A percentile compares a stretch with the other conserved stretches of the same genome.
Conservation (phyloP, 2,329 filamentous ascomycete species). For the Boeremia lycopersici region DNA sequence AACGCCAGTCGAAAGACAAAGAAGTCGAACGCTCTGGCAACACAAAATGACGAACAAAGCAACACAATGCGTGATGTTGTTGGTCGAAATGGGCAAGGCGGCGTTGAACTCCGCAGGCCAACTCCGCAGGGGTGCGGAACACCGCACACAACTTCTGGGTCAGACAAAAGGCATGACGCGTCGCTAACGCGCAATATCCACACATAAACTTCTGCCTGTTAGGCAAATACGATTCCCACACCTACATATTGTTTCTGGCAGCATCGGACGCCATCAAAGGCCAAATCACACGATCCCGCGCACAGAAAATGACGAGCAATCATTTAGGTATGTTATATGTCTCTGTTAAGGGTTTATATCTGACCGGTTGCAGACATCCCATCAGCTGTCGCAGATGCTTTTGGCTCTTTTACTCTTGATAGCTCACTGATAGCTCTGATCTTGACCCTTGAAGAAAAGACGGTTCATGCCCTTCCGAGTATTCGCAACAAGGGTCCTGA, state of each 20-base stretch:
- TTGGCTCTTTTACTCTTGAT: constrained; percentile 18
- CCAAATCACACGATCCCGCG: neutral
- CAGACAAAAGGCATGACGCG: neutral
- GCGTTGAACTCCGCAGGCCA: neutral
- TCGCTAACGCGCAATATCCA: neutral
- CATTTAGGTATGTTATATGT: neutral
- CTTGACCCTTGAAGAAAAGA: constrained; percentile 1
- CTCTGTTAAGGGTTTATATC: too few relatives aligned
- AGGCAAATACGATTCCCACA: neutral
- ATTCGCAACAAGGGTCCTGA: constrained; percentile 5
- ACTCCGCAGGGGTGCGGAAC: constrained; percentile 21
- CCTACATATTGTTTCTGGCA: too few relatives aligned
- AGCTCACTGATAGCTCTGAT: constrained; percentile 17
- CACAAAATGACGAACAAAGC: neutral
- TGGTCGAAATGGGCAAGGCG: neutral
- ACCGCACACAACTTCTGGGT: constrained; percentile 7
- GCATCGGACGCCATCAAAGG: too few relatives aligned
- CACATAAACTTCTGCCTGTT: neutral
- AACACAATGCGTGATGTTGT: neutral
- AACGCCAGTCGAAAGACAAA: neutral
- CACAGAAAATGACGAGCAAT: neutral
- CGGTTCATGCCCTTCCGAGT: constrained; percentile 4
- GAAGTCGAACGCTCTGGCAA: neutral
- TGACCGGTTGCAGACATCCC: neutral
- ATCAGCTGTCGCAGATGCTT: constrained; percentile 7